A percentile compares a stretch with the other conserved stretches of the same genome.
These are phyloP conservation scores for Pyrenophora teres DNA, from an alignment of 2,329 filamentous ascomycete genomes.

Conservation along the genomic window DNA sequence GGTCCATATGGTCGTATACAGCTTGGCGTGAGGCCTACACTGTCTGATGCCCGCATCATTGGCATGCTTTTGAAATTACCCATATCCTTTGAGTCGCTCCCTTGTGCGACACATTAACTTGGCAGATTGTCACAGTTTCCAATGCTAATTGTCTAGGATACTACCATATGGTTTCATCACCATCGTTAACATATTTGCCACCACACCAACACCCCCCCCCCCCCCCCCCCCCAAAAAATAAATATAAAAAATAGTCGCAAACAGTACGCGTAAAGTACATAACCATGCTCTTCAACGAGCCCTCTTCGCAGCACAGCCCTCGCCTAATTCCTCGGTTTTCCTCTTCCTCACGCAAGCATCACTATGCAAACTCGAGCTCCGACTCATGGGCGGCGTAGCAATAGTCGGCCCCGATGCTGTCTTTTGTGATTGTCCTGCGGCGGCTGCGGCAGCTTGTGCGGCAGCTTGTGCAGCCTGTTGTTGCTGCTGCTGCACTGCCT, in stretches of 20 bases:
- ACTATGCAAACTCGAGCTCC: constrained; percentile 32
- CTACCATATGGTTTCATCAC: background rate
- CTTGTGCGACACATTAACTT: too few species aligned
- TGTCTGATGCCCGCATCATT: constrained; percentile 4
- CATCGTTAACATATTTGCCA: too few species aligned
- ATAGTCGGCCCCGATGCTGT: constrained; percentile 4
- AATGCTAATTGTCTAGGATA: background rate
- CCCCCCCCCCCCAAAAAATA: too few species aligned
- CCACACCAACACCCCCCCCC: background rate
- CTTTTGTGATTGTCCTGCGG: constrained; percentile 5
- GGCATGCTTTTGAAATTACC: background rate
- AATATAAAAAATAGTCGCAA: background rate
- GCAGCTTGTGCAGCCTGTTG: background rate
- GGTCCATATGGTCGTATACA: constrained; percentile 1
- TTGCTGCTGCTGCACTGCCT: constrained; percentile 18
- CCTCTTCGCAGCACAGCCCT: constrained; percentile 23
- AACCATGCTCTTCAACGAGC: constrained; percentile 17
- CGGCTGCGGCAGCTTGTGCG: background rate
- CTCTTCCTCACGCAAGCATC: constrained; percentile 29
- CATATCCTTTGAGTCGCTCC: too few species aligned
- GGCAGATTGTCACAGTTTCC: too few species aligned
- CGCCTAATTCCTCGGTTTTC: constrained; percentile 26
- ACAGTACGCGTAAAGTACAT: too few species aligned
- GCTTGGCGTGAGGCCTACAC: constrained; percentile 6
- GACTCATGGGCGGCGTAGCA: constrained; percentile 38